These are phyloP conservation scores for Alternaria sp. DNA, from an alignment of 2,329 filamentous ascomycete species.

Conservation along the genomic window DNA sequence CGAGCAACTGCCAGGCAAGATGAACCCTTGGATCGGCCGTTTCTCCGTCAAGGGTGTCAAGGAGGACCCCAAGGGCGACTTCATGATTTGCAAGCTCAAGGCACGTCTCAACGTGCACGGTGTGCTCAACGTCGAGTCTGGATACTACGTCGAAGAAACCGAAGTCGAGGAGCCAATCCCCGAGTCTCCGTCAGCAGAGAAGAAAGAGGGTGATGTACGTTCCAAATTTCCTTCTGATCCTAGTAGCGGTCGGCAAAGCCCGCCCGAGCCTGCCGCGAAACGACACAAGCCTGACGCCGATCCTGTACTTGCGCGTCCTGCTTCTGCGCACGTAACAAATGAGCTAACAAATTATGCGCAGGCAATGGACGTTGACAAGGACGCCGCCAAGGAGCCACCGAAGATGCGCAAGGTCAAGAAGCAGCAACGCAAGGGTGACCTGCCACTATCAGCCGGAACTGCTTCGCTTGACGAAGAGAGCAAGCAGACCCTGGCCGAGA, in stretches of 20 bases:
- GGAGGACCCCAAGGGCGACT: conserved; percentile 90
- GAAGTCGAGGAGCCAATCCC: conserved; percentile 94
- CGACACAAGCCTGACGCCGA: conserved; percentile 35
- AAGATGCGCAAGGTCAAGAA: conserved; percentile 99
- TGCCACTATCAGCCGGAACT: conserved; percentile 84
- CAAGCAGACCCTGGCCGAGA: conserved; percentile 76
- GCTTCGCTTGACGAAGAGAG: conserved; percentile 73
- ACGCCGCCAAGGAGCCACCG: conserved; percentile 58
- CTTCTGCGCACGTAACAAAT: conserved; percentile 26
- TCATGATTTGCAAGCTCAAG: conserved; percentile 99
- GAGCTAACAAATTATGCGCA: conserved; percentile 40
- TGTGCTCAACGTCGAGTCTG: conserved; percentile 92
- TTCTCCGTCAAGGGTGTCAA: conserved; percentile 99
- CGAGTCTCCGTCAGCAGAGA: conserved; percentile 64
- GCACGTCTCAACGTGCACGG: conserved; percentile 95
- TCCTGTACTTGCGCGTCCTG: conserved; percentile 34
- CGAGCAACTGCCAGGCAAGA: conserved; percentile 84
- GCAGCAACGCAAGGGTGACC: conserved; percentile 95
- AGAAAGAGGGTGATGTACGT: conserved; percentile 76
- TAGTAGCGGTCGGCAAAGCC: conserved; percentile 27
- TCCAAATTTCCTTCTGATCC: conserved; percentile 28
- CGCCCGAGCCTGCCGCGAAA: conserved; percentile 40
- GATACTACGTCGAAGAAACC: conserved; percentile 97
- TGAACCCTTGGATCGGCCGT: conserved; percentile 92
- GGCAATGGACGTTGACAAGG: conserved; percentile 50